Percentiles rank a stretch among this genome's conserved stretches.
Evolutionary conservation across 148 eudicot genomes (phyloP).

Genomic region (Dianthus caryophyllus): DNA sequence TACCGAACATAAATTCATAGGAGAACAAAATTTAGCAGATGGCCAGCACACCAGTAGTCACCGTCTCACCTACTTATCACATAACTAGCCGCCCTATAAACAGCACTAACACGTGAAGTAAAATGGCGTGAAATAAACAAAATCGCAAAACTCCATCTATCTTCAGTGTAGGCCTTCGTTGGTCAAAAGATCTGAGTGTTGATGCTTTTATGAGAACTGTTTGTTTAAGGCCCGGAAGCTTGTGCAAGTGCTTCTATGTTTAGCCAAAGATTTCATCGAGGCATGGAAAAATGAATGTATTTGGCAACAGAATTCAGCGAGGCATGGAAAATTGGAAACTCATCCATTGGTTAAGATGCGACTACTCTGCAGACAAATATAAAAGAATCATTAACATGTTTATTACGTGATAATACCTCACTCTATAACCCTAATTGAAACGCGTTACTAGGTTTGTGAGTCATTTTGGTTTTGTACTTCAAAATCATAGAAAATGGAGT

Average conservation of each 20-base stretch:
- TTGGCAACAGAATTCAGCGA: neutral
- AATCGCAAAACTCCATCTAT: slow-evolving; percentile 3
- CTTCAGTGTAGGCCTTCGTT: slow-evolving; percentile 8
- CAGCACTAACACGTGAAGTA: slow-evolving; percentile 14
- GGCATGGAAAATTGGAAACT: slow-evolving; percentile 3
- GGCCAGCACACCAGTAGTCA: slow-evolving; percentile 18
- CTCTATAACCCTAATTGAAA: too few species aligned
- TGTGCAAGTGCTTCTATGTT: slow-evolving; percentile 8
- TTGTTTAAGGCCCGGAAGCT: neutral
- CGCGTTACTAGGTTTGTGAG: too few species aligned
- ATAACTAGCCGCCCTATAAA: slow-evolving; percentile 3
- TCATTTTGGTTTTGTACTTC: too few species aligned
- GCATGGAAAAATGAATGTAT: neutral
- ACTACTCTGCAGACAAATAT: too few species aligned
- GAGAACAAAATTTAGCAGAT: slow-evolving; percentile 20
- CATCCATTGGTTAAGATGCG: too few species aligned
- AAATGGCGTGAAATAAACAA: slow-evolving; percentile 6
- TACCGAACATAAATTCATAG: slow-evolving; percentile 14
- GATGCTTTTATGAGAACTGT: neutral
- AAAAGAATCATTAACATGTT: too few species aligned
- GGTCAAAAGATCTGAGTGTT: neutral
- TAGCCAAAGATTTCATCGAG: neutral
- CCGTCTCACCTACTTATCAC: too few species aligned
- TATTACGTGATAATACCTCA: too few species aligned
- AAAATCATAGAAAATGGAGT: slow-evolving; percentile 10